These are phyloP conservation scores for Eucalyptus marginata DNA, from an alignment of 345 rosid genomes.

Conservation along the genomic window DNA sequence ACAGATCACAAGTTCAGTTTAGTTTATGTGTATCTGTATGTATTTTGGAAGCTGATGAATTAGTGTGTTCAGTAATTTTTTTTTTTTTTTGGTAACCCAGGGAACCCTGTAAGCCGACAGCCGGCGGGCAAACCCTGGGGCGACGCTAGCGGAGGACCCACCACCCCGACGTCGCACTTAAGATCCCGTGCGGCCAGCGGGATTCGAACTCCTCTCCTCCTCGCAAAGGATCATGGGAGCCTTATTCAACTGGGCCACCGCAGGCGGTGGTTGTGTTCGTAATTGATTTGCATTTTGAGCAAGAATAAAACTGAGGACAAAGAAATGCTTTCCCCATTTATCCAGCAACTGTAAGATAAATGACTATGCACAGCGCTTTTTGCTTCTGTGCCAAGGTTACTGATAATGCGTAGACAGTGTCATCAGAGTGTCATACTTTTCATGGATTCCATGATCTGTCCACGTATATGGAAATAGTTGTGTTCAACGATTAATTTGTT, in stretches of 20 bases:
- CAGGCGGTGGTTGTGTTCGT: too few relatives aligned
- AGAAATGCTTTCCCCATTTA: neutral
- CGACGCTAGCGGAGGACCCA: too few relatives aligned
- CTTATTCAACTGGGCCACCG: too few relatives aligned
- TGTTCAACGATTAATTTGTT: neutral
- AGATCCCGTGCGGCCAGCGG: too few relatives aligned
- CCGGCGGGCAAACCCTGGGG: too few relatives aligned
- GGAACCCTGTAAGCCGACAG: too few relatives aligned
- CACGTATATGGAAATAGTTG: constrained; percentile 51
- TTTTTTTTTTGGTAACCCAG: too few relatives aligned
- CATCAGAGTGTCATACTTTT: constrained; percentile 61
- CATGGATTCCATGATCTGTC: constrained; percentile 90
- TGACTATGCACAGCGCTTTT: neutral
- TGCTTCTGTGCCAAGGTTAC: constrained; percentile 36
- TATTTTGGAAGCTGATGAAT: neutral
- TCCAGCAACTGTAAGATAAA: neutral
- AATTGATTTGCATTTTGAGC: neutral
- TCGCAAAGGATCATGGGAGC: too few relatives aligned
- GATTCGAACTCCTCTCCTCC: too few relatives aligned
- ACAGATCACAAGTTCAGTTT: neutral
- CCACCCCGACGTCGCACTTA: too few relatives aligned
- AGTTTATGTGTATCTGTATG: neutral
- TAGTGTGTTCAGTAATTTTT: neutral
- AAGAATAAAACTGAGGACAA: neutral
- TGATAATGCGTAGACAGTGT: constrained; percentile 80